Percentiles rank a stretch among this genome's conserved stretches.
phyloP scores from a whole-genome alignment of 257 asterid species.

The Nicotiana benthamiana region DNA sequence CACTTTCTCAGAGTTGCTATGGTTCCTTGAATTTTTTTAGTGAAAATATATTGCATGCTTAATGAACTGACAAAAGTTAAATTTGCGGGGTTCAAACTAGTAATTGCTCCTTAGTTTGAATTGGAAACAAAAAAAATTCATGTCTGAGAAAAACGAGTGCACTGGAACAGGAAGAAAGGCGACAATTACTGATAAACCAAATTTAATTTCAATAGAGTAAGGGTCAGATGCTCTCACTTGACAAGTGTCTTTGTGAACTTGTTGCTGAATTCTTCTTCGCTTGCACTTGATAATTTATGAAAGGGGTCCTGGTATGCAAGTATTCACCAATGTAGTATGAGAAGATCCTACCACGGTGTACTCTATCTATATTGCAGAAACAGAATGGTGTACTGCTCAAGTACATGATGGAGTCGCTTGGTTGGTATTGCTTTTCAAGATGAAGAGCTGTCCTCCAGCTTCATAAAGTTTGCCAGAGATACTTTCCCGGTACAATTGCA shows the following conservation, averaged over 20 bases:
- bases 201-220: neutral
- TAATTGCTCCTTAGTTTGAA: neutral
- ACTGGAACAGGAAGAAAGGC: neutral
- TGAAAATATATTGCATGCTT: neutral
- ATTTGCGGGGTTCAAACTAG: neutral
- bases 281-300: neutral
- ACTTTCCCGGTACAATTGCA: neutral
- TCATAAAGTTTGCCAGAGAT: neutral
- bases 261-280: neutral
- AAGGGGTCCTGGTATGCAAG: neutral
- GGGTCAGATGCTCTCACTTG: neutral
- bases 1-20: neutral
- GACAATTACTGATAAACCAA: neutral
- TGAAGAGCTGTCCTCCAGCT: neutral
- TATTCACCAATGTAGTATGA: neutral
- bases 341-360: neutral
- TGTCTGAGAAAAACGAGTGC: neutral
- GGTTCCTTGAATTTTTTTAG: neutral
- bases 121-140: neutral
- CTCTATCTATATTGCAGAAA: neutral
- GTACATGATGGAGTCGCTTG: neutral
- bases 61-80: neutral
- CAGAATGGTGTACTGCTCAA: neutral
- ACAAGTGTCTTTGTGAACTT: neutral
- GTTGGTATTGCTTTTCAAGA: slow-evolving; percentile 1